Percentiles rank a stretch among this genome's conserved stretches.
These are phyloP conservation scores for Peronospora farinosa DNA, from an alignment of 352 stramenopile genomes.

Conservation along the genomic window DNA sequence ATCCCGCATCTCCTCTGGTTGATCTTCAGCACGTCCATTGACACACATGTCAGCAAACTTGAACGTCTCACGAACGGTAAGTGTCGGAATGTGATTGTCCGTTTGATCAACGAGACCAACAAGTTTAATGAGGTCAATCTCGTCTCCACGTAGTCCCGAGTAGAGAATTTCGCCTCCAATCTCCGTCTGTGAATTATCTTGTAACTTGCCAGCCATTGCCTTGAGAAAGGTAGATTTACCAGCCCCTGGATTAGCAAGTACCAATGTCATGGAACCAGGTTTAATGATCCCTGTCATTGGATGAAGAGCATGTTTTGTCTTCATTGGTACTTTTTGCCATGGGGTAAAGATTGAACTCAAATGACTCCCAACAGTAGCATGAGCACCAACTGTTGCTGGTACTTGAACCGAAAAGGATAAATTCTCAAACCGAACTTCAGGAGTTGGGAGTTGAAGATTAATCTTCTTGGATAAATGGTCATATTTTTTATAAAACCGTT, in stretches of 20 bases:
- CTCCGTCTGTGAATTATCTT: slow-evolving; percentile 26
- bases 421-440: slow-evolving; percentile 74
- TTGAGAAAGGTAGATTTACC: slow-evolving; percentile 72
- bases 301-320: slow-evolving; percentile 42
- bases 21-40: slow-evolving; percentile 44
- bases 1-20: slow-evolving; percentile 65
- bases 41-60: slow-evolving; percentile 92
- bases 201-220: slow-evolving; percentile 50
- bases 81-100: slow-evolving; percentile 86
- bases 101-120: slow-evolving; percentile 57
- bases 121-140: slow-evolving; percentile 57
- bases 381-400: slow-evolving; percentile 31
- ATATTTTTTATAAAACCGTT: slow-evolving; percentile 83
- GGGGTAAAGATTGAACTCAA: slow-evolving; percentile 33
- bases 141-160: slow-evolving; percentile 33
- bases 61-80: slow-evolving; percentile 88
- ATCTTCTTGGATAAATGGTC: slow-evolving; percentile 62
- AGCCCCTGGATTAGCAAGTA: slow-evolving; percentile 47
- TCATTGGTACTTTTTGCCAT: slow-evolving; percentile 36
- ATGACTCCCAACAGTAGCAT: slow-evolving; percentile 8
- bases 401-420: slow-evolving; percentile 60
- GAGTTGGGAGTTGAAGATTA: slow-evolving; percentile 32
- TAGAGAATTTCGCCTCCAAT: slow-evolving; percentile 43
- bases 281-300: slow-evolving; percentile 65
- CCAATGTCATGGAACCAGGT: slow-evolving; percentile 38